Evolutionary conservation across 2,329 filamentous ascomycete species (phyloP), one percentile per base, ranked within the genome.

Genomic region (Mycosphaerelloides madeirae): DNA sequence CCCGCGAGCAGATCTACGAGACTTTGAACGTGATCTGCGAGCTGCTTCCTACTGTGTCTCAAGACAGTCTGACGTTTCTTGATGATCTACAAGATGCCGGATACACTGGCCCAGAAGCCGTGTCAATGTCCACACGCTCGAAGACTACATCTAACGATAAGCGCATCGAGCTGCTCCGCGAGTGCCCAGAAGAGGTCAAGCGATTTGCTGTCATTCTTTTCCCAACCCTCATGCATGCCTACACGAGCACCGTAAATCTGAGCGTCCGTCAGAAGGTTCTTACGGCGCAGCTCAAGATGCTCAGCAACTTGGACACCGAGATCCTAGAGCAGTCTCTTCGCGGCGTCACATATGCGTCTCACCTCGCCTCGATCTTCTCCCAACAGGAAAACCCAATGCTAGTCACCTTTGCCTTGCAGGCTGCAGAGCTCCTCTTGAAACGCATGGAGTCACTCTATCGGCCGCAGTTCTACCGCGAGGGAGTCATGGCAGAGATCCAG

Each of bases 11-110:
- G 67, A 87, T 98, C 14, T 93, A 91, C 56, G 93, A 98, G 71
- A 96, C 94, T 1, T 77, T 98, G 52, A 97, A 97, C 63, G 89
- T 98, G 52, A 89, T 98, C 53, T 96, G 93, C 70, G 93, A 98
- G 69, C 74, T 98, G 22, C 76, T 98, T 29, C 90, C 91, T 1
- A 83, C 80, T 38, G 73, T 91, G 13, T 82, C 84, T 11, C 76
- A 74, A 38, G 73, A 78, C 40, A 70, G 71, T 29, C 63, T 76
- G 4, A 68, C 68, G n/a, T 74, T 72, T 48, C 61, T 76, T 14
- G 74, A 80, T 41, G 71, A 73, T 43, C 61, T 77, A 13, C 50
- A 59, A 37, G 72, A 75, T 58, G 68, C 71, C 16, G 71, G 71
- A 20, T 73, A 75, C 50, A 68, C 72, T 34, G 72, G 68, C 13